Percentiles rank a stretch among this genome's conserved stretches.
These are phyloP conservation scores for Begonia loranthoides DNA, from an alignment of 306 rosid genomes.

Conservation along the genomic window DNA sequence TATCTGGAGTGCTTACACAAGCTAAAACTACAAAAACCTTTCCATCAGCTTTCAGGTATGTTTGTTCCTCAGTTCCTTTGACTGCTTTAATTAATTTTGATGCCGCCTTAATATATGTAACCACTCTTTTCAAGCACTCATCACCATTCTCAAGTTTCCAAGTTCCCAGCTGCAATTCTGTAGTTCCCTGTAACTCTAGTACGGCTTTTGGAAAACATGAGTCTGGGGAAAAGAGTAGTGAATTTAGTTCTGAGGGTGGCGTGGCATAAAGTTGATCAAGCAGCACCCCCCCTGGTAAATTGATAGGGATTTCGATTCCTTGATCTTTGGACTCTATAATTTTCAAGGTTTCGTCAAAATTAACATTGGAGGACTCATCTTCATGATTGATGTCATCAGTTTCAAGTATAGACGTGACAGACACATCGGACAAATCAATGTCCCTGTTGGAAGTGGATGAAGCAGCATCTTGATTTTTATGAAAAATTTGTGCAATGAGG, in stretches of 20 bases:
- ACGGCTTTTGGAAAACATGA: constrained; percentile 43
- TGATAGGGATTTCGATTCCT: constrained; percentile 50
- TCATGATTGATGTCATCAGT: constrained; percentile 31
- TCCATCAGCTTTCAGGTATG: constrained; percentile 74
- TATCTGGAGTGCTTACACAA: constrained; percentile 74
- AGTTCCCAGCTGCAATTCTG: constrained; percentile 41
- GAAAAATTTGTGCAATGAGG: constrained; percentile 63
- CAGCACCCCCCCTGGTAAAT: constrained; percentile 78
- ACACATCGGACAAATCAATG: constrained; percentile 31
- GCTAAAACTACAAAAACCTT: constrained; percentile 52
- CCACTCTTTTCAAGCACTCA: constrained; percentile 42
- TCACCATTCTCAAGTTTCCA: constrained; percentile 62
- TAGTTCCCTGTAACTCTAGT: constrained; percentile 56
- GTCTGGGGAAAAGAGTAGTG: constrained; percentile 44
- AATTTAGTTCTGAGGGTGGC: constrained; percentile 56
- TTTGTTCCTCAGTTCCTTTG: constrained; percentile 73
- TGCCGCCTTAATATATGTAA: constrained; percentile 67
- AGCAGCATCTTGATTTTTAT: constrained; percentile 36
- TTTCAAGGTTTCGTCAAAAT: constrained; percentile 53
- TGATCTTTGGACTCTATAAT: constrained; percentile 45
- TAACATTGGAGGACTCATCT: constrained; percentile 35
- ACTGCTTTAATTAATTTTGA: constrained; percentile 58
- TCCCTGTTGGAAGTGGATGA: constrained; percentile 18
- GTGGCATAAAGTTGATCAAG: constrained; percentile 61
- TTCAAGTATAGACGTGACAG: constrained; percentile 32